Evolutionary conservation across 148 eudicot species (phyloP).

Genomic region (Camellia granthamiana): DNA sequence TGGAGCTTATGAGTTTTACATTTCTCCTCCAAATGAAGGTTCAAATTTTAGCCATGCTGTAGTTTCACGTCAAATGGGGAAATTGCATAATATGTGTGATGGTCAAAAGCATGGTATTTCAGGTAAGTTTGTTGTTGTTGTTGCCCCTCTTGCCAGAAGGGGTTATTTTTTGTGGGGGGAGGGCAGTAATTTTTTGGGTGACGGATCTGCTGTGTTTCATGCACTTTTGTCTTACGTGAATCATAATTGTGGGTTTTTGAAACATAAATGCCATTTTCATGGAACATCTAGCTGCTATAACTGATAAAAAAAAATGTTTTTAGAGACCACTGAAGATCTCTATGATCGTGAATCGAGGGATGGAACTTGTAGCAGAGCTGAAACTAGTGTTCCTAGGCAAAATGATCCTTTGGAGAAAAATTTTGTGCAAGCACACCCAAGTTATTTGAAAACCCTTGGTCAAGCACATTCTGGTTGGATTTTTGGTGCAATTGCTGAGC

Average conservation of each 20-base stretch:
- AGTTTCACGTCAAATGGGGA: constrained; percentile 29
- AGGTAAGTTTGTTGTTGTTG: constrained; percentile 19
- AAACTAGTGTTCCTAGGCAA: constrained; percentile 12
- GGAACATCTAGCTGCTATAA: background rate
- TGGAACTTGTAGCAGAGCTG: constrained; percentile 13
- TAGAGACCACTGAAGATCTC: background rate
- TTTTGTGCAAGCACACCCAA: constrained; percentile 54
- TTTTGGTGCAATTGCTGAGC: constrained; percentile 84
- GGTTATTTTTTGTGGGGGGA: background rate
- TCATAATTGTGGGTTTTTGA: background rate
- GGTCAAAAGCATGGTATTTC: constrained; percentile 17
- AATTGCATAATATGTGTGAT: constrained; percentile 21
- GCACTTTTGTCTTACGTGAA: background rate
- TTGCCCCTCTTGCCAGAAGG: background rate
- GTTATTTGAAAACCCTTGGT: constrained; percentile 71
- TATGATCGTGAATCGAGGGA: constrained; percentile 1
- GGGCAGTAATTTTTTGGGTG: background rate
- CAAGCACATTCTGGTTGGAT: constrained; percentile 78
- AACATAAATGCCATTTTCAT: background rate
- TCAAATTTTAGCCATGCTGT: constrained; percentile 28
- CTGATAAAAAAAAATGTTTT: background rate
- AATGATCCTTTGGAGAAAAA: constrained; percentile 30
- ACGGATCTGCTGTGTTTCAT: background rate
- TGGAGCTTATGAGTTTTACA: constrained; percentile 29
- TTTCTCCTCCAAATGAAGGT: constrained; percentile 28